Conservation (phyloP, 768 basidiomycete genomes). For the Pisolithus microcarpus region DNA sequence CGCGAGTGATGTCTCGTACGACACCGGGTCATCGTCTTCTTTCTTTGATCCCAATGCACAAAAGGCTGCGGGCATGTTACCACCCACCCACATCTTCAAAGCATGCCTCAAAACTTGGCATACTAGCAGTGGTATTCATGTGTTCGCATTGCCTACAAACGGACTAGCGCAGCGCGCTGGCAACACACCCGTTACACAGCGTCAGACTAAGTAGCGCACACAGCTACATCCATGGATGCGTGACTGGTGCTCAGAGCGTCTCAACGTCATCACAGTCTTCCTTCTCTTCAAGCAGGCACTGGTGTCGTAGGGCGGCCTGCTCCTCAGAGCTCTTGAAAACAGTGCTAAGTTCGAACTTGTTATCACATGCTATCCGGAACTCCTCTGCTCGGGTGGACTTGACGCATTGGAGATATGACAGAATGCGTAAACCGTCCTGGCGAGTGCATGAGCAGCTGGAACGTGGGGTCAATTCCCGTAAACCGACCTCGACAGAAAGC, state of each 20-base stretch:
- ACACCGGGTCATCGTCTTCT: no score
- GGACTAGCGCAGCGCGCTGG: neutral
- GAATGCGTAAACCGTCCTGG: slow-evolving; percentile 46
- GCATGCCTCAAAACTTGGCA: no score
- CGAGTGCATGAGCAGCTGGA: neutral
- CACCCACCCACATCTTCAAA: no score
- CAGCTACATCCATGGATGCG: neutral
- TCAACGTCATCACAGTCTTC: slow-evolving; percentile 18
- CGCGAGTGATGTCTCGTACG: no score
- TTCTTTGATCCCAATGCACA: no score
- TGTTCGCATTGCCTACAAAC: no score
- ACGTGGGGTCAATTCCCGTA: neutral
- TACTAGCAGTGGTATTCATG: no score
- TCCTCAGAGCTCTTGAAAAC: slow-evolving; percentile 57
- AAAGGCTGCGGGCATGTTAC: no score
- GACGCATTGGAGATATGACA: slow-evolving; percentile 43
- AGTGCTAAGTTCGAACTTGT: slow-evolving; percentile 54
- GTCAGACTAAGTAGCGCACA: neutral
- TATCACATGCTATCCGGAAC: slow-evolving; percentile 49
- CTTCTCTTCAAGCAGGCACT: slow-evolving; percentile 9
- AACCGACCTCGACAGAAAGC: slow-evolving; percentile 43
- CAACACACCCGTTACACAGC: neutral
- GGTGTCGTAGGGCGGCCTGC: slow-evolving; percentile 32
- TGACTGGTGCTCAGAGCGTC: slow-evolving; percentile 13
- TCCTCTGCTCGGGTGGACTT: slow-evolving; percentile 52